These are phyloP conservation scores for Xerocomellus dryophilus DNA, from an alignment of 768 basidiomycete genomes.

Conservation along the genomic window DNA sequence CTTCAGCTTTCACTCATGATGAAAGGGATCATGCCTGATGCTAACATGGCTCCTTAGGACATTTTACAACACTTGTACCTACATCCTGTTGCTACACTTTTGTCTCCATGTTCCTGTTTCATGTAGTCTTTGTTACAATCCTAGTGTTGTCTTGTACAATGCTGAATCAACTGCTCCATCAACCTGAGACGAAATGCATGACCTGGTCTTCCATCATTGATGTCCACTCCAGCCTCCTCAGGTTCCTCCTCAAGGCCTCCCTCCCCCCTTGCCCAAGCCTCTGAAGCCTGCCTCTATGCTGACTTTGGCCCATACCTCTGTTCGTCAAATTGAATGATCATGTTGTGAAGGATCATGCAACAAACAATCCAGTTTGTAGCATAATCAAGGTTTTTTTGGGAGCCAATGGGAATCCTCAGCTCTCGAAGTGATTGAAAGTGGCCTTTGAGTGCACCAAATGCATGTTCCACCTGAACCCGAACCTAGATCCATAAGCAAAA, in stretches of 20 bases:
- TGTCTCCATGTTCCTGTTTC: too few species aligned
- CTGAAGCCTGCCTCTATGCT: background rate
- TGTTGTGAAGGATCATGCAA: background rate
- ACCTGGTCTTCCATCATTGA: too few species aligned
- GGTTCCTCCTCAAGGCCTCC: background rate
- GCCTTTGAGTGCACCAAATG: slow-evolving; percentile 1
- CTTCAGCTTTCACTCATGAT: too few species aligned
- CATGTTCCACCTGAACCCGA: background rate
- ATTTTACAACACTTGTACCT: too few species aligned
- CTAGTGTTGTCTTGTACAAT: too few species aligned
- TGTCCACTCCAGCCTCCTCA: too few species aligned
- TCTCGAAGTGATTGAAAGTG: slow-evolving; percentile 1
- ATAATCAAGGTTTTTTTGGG: background rate
- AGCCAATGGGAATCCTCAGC: background rate
- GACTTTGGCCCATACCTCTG: background rate
- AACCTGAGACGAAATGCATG: too few species aligned
- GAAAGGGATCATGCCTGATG: too few species aligned
- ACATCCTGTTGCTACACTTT: too few species aligned
- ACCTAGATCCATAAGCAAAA: background rate
- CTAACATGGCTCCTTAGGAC: too few species aligned
- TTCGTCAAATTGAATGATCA: background rate
- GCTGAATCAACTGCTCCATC: too few species aligned
- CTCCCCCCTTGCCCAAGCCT: background rate
- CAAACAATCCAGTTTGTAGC: background rate
- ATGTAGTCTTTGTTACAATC: too few species aligned